Evolutionary conservation across 2,329 filamentous ascomycete species (phyloP).

Genomic region (Aspergillus clavatus): DNA sequence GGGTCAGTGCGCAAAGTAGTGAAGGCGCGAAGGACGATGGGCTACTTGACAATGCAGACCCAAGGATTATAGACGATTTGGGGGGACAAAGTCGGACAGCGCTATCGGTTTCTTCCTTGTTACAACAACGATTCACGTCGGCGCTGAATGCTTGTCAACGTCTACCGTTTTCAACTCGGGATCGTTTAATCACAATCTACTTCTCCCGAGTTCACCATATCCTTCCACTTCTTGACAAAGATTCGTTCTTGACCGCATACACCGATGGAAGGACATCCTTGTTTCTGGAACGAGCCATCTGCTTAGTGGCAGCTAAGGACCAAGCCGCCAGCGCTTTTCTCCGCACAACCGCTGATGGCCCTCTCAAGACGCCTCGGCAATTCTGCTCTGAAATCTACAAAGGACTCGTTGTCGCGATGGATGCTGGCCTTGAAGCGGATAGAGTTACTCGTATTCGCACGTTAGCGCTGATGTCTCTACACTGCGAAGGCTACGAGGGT

Average conservation of each 20-base stretch:
- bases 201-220: conserved; percentile 36
- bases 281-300: conserved; percentile 38
- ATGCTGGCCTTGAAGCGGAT: conserved; percentile 34
- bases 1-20: conserved; percentile 22
- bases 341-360: conserved; percentile 26
- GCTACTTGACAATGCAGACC: neutral
- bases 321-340: conserved; percentile 28
- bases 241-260: conserved; percentile 22
- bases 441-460: conserved; percentile 35
- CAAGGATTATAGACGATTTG: neutral
- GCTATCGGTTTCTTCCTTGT: conserved; percentile 12
- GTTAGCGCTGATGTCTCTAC: conserved; percentile 38
- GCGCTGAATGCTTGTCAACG: conserved; percentile 25
- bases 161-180: conserved; percentile 30
- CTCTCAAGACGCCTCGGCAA: conserved; percentile 29
- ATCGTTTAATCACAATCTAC: conserved; percentile 32
- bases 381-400: conserved; percentile 38
- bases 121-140: conserved; percentile 22
- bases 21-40: conserved; percentile 1
- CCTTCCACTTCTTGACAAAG: conserved; percentile 34
- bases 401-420: conserved; percentile 35
- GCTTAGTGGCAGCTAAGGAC: conserved; percentile 39
- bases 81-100: conserved; percentile 2
- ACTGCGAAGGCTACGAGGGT: conserved; percentile 39
- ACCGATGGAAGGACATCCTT: conserved; percentile 24